Percentiles rank a stretch among this genome's conserved stretches.
Evolutionary conservation across 306 rosid genomes (phyloP).

Genomic region (Inga leiocalycina): DNA sequence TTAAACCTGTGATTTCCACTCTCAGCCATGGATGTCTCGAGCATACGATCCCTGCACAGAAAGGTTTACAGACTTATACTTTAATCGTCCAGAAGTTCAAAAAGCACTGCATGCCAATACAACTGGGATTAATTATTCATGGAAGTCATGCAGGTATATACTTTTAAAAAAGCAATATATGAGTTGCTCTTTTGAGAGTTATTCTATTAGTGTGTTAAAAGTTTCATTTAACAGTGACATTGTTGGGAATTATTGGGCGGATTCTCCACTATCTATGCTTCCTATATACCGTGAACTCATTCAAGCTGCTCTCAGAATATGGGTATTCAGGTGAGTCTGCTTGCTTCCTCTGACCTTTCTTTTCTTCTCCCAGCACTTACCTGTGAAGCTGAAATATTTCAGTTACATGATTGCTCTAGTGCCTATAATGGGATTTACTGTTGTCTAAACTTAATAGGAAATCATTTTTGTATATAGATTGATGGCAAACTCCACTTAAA

Average conservation of each 20-base stretch:
- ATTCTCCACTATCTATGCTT: slow-evolving; percentile 91
- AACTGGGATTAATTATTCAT: slow-evolving; percentile 68
- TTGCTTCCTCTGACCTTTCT: slow-evolving; percentile 7
- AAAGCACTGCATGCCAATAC: slow-evolving; percentile 90
- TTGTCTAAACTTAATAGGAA: not conserved
- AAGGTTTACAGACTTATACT: slow-evolving; percentile 77
- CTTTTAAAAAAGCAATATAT: slow-evolving; percentile 5
- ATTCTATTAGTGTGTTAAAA: slow-evolving; percentile 8
- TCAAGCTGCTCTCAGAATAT: slow-evolving; percentile 69
- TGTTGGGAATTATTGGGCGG: slow-evolving; percentile 84
- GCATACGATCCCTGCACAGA: slow-evolving; percentile 96
- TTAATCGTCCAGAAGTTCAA: slow-evolving; percentile 92
- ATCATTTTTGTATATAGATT: slow-evolving; percentile 3
- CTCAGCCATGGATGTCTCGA: slow-evolving; percentile 95
- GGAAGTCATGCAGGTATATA: slow-evolving; percentile 87
- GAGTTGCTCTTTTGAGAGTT: slow-evolving; percentile 13
- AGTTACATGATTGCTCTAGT: not conserved
- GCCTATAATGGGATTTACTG: not conserved
- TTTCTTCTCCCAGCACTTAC: slow-evolving; percentile 8
- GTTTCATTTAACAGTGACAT: slow-evolving; percentile 58
- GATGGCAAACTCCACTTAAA: not conserved
- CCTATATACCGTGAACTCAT: slow-evolving; percentile 88
- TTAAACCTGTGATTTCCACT: slow-evolving; percentile 33
- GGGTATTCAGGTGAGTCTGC: slow-evolving; percentile 78
- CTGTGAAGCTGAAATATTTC: slow-evolving; percentile 8